Conservation (phyloP, 192 early-diverging fungal genomes). For the Chytriomyces sp. region DNA sequence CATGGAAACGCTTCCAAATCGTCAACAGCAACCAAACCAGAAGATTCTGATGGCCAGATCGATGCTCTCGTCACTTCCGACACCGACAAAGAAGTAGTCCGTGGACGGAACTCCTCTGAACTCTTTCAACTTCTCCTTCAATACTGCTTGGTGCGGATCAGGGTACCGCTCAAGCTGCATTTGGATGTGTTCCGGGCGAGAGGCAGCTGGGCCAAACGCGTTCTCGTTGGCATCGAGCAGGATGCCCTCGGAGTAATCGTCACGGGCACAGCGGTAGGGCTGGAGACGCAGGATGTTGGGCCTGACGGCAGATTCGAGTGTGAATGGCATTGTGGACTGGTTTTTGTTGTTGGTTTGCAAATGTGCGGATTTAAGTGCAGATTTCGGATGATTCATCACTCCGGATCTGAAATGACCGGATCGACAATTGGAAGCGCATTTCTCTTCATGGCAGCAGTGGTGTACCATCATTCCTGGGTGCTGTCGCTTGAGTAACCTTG, state of each 20-base stretch:
- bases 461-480: too few relatives aligned
- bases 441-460: too few relatives aligned
- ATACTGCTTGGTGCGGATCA: conserved; percentile 84
- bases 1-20: too few relatives aligned
- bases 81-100: conserved; percentile 90
- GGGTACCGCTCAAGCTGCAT: conserved; percentile 90
- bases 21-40: background rate
- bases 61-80: conserved; percentile 96
- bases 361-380: background rate
- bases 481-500: too few relatives aligned
- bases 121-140: conserved; percentile 78
- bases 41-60: conserved; percentile 49
- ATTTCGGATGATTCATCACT: background rate
- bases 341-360: background rate
- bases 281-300: conserved; percentile 46
- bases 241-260: conserved; percentile 93
- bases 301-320: conserved; percentile 46
- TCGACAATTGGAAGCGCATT: too few relatives aligned
- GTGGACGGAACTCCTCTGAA: conserved; percentile 72
- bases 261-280: conserved; percentile 98
- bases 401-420: background rate
- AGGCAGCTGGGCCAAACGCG: conserved; percentile 73
- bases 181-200: conserved; percentile 26
- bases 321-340: conserved; percentile 32
- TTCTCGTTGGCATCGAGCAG: conserved; percentile 99